Evolutionary conservation across 768 basidiomycete species (phyloP), one percentile per base, ranked within the genome.

Genomic region (Kwoniella sp.): DNA sequence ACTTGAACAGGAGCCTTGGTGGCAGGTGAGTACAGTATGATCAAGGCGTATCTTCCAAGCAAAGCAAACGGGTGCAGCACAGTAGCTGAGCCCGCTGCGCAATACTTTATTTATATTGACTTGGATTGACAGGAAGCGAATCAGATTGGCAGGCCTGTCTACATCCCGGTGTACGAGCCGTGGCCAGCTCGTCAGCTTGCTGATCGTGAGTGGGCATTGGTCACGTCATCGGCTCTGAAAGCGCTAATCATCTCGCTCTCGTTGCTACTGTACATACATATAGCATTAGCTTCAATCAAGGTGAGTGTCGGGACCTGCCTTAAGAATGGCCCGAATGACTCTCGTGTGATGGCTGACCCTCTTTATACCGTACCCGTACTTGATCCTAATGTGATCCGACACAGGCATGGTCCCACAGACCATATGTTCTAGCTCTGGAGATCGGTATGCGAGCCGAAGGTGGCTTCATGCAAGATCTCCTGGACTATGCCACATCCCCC

Each of bases 91-190:
- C 22, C 19, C 8, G 25, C 9, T 55, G n/a, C n/a, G n/a, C n/a
- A n/a, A n/a, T n/a, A n/a, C n/a, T n/a, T n/a, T n/a, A n/a, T n/a
- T n/a, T n/a, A n/a, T n/a, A n/a, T n/a, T n/a, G 22, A 24, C 5
- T 55, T 19, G 17, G 4, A 10, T 44, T 19, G 40, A 3, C 47
- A 62, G 60, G 53, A 62, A 2, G 60, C 60, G 5, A 60, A 13
- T 12, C 15, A 24, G n/a, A 51, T 52, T 44, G 50, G 58, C 2
- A 51, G 52, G 21, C 60, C 60, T 6, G 27, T 48, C 19, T 62
- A 55, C 30, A 62, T 62, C 19, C 60, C 60, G 5, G 60, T 62
- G 1, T 62, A 54, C 27, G 59, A 62, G 29, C 51, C 60, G 19
- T 51, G 50, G 49, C 58, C 50, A 19, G 51, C 49, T 21, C 30